Evolutionary conservation across 2,329 filamentous ascomycete genomes (phyloP).

Genomic region (Monosporascus sp.): DNA sequence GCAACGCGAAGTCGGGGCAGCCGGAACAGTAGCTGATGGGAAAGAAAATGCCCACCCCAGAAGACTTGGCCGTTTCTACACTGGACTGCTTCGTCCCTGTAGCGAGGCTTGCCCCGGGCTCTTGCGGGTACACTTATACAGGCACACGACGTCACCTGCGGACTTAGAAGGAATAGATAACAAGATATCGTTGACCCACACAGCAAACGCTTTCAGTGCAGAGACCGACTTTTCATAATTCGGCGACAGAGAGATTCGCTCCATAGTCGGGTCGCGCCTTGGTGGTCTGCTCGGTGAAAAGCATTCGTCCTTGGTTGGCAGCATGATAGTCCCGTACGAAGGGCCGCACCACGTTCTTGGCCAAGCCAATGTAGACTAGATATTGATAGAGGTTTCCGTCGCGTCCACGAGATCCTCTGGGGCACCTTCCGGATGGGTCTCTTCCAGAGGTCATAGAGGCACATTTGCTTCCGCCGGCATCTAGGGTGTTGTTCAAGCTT

Average conservation of each 20-base stretch:
- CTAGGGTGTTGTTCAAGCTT: constrained; percentile 5
- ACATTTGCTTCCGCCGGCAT: constrained; percentile 6
- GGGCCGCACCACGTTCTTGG: constrained; percentile 2
- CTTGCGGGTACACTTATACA: constrained; percentile 13
- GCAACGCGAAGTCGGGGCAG: constrained; percentile 14
- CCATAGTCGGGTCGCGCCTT: constrained; percentile 10
- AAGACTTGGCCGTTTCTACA: constrained; percentile 6
- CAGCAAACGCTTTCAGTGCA: constrained; percentile 4
- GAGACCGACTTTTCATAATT: constrained; percentile 2
- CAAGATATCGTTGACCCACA: constrained; percentile 10
- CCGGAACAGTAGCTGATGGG: constrained; percentile 15
- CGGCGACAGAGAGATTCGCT: not conserved
- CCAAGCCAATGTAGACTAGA: constrained; percentile 7
- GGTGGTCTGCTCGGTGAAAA: constrained; percentile 11
- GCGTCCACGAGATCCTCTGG: constrained; percentile 7
- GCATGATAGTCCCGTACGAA: constrained; percentile 6
- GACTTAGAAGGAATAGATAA: constrained; percentile 2
- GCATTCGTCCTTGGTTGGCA: constrained; percentile 1
- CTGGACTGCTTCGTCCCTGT: constrained; percentile 7
- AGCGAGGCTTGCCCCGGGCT: constrained; percentile 11
- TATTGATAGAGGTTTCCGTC: constrained; percentile 10
- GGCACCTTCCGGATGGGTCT: constrained; percentile 2
- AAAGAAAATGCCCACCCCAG: constrained; percentile 11
- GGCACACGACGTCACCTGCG: constrained; percentile 1
- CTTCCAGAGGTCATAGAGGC: constrained; percentile 11